These are phyloP conservation scores for Exophiala dermatitidis DNA, from an alignment of 2,329 filamentous ascomycete species.

Conservation along the genomic window DNA sequence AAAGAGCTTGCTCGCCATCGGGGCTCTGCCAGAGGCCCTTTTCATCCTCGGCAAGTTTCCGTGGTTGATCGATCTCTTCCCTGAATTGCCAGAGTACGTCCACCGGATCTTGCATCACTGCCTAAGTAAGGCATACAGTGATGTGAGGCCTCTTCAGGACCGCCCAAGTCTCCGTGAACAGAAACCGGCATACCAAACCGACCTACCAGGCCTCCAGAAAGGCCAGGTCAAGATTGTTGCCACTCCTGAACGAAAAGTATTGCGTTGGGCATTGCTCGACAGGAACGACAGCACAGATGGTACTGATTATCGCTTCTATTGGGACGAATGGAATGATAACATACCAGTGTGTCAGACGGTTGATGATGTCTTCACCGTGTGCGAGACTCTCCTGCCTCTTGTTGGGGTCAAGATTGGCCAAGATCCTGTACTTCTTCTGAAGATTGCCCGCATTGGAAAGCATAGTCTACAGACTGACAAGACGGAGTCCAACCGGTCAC, in stretches of 20 bases:
- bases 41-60: constrained; percentile 89
- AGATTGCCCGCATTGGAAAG: constrained; percentile 76
- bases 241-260: constrained; percentile 55
- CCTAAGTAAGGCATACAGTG: constrained; percentile 64
- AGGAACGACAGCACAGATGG: constrained; percentile 67
- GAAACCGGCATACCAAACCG: constrained; percentile 47
- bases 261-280: constrained; percentile 81
- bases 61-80: constrained; percentile 80
- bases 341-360: constrained; percentile 83
- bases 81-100: constrained; percentile 71
- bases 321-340: constrained; percentile 94
- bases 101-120: constrained; percentile 81
- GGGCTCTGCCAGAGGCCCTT: constrained; percentile 83
- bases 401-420: constrained; percentile 85
- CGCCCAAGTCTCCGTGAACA: constrained; percentile 41
- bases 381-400: constrained; percentile 73
- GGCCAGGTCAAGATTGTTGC: constrained; percentile 58
- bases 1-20: constrained; percentile 79
- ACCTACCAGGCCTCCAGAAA: constrained; percentile 62
- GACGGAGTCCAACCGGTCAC: constrained; percentile 61
- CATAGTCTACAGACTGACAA: constrained; percentile 64
- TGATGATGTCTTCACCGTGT: constrained; percentile 83
- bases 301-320: constrained; percentile 81
- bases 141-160: constrained; percentile 43
- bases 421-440: constrained; percentile 69